Base-by-base conservation (phyloP, 805 yeast species). In the Sungouiella blattae region DNA sequence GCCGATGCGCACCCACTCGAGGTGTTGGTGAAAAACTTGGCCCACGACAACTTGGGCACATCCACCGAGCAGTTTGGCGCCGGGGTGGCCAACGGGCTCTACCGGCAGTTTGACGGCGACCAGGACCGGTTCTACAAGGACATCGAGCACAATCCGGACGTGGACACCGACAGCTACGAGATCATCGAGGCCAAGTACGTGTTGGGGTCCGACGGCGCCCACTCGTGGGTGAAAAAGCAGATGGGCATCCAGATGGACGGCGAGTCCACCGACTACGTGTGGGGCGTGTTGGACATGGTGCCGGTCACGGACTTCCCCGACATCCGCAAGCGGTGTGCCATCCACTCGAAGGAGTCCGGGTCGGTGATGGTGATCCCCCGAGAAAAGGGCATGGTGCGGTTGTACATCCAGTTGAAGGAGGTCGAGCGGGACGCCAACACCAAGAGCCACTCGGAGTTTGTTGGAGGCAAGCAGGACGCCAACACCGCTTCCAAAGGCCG, bases 231-330 rank as follows among this genome's bases (percentile, higher is more conserved):
- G 23, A 41, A 64, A 22, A 56, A 49, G 35, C 50, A 52, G 36
- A 41, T 59, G 27, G 62, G 54, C n/a, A 43, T 55, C 26, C 51
- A 51, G 32, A 54, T 59, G 60, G 51, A 52, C 18, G 65, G 65
- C 23, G 66, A 60, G 32, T 40, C 58, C 7, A 55, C 66, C 12
- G 65, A 60, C 43, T 51, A 41, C 28, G 51, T 57, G 16, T 60
- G 66, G 66, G 66, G 64, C 13, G 66, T 60, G 12, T 37, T 60
- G 29, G 66, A 60, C 37, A 52, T 58, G 30, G 62, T 56, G 18
- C 60, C 62, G n/a, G 32, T 52, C 18, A 60, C 65, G 3, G 47
- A 60, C 33, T 60, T 59, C 46, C 66, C 66, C 3, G 66, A 60
- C 47, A 54, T 60, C 38, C 41, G 64, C 33, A 47, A 43, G 22